Base-by-base conservation (phyloP, 768 basidiomycete species). In the Phanerochaete carnosa region DNA sequence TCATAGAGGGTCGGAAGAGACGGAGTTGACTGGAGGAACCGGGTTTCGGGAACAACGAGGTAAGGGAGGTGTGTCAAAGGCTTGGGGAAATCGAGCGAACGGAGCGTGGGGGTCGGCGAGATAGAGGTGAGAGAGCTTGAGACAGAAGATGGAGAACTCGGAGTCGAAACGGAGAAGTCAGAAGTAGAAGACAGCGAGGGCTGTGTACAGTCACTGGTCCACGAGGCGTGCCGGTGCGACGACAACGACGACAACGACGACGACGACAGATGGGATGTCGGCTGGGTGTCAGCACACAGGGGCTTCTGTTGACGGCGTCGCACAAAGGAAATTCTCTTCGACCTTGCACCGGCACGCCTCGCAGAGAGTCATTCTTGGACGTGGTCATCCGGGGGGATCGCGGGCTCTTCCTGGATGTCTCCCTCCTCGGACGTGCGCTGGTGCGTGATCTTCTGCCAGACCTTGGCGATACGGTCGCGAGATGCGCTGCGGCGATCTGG, bases 1-100 rank as follows among this genome's bases (percentile, higher is more conserved):
- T 70, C 69, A 30, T 65, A 60, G 19, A 70, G 63, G 53, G 69
- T 68, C 45, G 59, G 64, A 45, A 64, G 51, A 8, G 67, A 64
- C 13, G 49, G 61, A 19, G 58, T 50, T 22, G 47, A 16, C 19
- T n/a, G 35, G 37, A 49, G 22, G 23, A 25, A 33, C 25, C 54
- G 45, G 26, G n/a, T 54, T n/a, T 33, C 29, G n/a, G 12, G 9
- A 39, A 23, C 23, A 16, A 23, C 16, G n/a, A 39, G 13, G 25
- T 9, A 19, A 39, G 53, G 30, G 16, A 28, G 28, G 19, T 55
- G 53, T 30, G 45, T 23, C 23, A 23, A 13, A 12, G 55, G 25
- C 2, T 12, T 29, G 16, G 16, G 45, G 8, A 46, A 11, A 28
- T 45, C 11, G 19, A 33, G 22, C 28, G 32, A 2, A 19, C 30